A percentile compares a stretch with the other conserved stretches of the same genome.
Evolutionary conservation across 2,329 filamentous ascomycete genomes (phyloP).

Genomic region (Cladosporium sp.): DNA sequence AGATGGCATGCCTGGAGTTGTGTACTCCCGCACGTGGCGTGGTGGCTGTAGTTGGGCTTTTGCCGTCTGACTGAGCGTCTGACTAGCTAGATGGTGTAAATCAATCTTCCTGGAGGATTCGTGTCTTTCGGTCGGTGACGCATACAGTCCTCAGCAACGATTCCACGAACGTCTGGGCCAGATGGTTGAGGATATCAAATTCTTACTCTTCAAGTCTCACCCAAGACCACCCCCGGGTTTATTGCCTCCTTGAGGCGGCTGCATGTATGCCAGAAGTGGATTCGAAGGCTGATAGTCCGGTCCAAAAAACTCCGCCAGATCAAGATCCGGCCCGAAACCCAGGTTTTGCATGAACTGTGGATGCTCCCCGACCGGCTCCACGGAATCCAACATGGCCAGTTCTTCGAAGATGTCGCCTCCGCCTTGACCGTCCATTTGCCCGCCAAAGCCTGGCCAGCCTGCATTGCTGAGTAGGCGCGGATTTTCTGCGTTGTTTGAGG

Average conservation of each 20-base stretch:
- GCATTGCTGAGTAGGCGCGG: not conserved
- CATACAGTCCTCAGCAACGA: not conserved
- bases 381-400: constrained; percentile 50
- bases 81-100: too few relatives aligned
- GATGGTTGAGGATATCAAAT: too few relatives aligned
- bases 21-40: too few relatives aligned
- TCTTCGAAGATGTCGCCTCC: constrained; percentile 49
- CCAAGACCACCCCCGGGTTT: constrained; percentile 7
- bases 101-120: too few relatives aligned
- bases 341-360: constrained; percentile 62
- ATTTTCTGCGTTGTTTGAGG: not conserved
- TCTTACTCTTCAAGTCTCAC: not conserved
- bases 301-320: constrained; percentile 48
- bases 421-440: not conserved
- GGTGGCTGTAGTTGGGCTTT: too few relatives aligned
- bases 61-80: too few relatives aligned
- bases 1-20: too few relatives aligned
- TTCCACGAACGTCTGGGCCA: too few relatives aligned
- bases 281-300: constrained; percentile 38
- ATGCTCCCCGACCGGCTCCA: constrained; percentile 47
- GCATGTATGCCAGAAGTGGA: constrained; percentile 35
- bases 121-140: not conserved
- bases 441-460: constrained; percentile 1
- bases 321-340: constrained; percentile 57
- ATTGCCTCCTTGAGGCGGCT: constrained; percentile 10